phyloP scores from a whole-genome alignment of 2,329 filamentous ascomycete species.

The Cercospora zeina region DNA sequence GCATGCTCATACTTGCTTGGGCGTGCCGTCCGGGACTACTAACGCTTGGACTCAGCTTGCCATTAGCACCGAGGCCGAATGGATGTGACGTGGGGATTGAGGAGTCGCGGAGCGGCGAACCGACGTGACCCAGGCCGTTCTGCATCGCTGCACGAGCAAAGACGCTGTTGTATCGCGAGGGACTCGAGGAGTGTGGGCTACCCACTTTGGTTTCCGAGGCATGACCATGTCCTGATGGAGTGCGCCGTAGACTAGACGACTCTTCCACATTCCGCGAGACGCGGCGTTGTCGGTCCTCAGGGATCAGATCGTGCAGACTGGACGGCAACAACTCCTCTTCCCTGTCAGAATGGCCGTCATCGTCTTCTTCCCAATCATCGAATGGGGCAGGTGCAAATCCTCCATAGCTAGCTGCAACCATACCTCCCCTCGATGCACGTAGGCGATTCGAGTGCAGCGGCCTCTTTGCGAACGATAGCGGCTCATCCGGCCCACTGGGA shows the following conservation, averaged over 20 bases:
- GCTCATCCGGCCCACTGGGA: constrained; percentile 65
- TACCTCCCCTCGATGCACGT: constrained; percentile 51
- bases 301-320: constrained; percentile 62
- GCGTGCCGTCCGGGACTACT: constrained; percentile 57
- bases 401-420: constrained; percentile 63
- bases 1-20: constrained; percentile 61
- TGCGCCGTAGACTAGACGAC: constrained; percentile 41
- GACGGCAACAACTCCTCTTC: constrained; percentile 88
- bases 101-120: constrained; percentile 64
- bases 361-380: constrained; percentile 58
- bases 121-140: constrained; percentile 57
- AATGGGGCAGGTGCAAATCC: constrained; percentile 40
- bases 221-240: constrained; percentile 47
- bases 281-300: constrained; percentile 61
- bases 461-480: constrained; percentile 64
- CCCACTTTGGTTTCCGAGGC: constrained; percentile 46
- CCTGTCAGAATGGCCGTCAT: constrained; percentile 66
- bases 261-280: constrained; percentile 59
- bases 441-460: constrained; percentile 67
- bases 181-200: constrained; percentile 60
- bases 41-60: constrained; percentile 46
- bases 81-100: constrained; percentile 30
- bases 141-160: constrained; percentile 46
- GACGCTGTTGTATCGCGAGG: constrained; percentile 62
- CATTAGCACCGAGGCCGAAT: constrained; percentile 23